Conservation (phyloP, 805 yeast genomes). For the Ogataea degrootiae region DNA sequence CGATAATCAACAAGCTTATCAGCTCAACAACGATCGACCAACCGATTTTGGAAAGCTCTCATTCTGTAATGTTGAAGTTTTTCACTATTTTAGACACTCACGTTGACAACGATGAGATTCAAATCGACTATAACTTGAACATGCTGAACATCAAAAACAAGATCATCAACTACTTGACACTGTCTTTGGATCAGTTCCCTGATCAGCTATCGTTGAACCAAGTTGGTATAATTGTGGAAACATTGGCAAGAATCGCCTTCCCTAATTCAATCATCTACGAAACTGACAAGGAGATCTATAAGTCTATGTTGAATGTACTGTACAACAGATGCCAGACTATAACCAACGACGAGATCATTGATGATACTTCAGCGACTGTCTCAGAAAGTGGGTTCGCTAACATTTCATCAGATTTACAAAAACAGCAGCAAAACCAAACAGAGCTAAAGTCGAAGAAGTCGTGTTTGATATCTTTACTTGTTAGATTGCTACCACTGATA, state of each 20-base stretch:
- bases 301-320: constrained; percentile 38
- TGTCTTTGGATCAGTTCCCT: constrained; percentile 56
- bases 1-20: constrained; percentile 22
- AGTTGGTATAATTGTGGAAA: constrained; percentile 51
- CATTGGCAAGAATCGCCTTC: constrained; percentile 42
- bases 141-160: constrained; percentile 9
- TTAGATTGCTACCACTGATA: constrained; percentile 50
- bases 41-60: constrained; percentile 54
- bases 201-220: constrained; percentile 47
- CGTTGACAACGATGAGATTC: constrained; percentile 12
- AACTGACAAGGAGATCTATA: constrained; percentile 22
- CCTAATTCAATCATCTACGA: constrained; percentile 33
- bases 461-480: constrained; percentile 41
- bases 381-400: constrained; percentile 3
- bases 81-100: constrained; percentile 21
- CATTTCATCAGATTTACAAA: constrained; percentile 5
- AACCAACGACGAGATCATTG: constrained; percentile 1
- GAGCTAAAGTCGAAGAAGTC: constrained; percentile 35
- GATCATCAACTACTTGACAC: constrained; percentile 38
- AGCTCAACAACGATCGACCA: constrained; percentile 13
- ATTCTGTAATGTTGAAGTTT: constrained; percentile 47
- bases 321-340: constrained; percentile 35
- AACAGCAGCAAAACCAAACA: constrained; percentile 7
- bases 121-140: constrained; percentile 15
- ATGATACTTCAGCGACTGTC: neutral